Percentiles rank a stretch among this genome's conserved stretches.
These are phyloP conservation scores for Lachancea waltii DNA, from an alignment of 805 yeast species.

Conservation along the genomic window DNA sequence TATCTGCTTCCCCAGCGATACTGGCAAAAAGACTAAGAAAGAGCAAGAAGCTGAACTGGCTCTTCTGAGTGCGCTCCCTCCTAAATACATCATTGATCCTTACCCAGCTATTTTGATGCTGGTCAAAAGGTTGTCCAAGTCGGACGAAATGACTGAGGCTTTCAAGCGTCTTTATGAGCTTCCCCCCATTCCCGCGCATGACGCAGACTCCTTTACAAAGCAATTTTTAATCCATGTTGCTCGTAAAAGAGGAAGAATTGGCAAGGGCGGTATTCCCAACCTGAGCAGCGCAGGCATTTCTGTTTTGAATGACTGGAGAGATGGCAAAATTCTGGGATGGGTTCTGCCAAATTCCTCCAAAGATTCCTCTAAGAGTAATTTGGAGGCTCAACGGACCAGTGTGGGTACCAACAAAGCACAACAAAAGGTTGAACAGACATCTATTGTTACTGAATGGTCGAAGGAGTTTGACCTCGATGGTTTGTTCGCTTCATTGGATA, in stretches of 20 bases:
- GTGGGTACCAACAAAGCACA: constrained; percentile 36
- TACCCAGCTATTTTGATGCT: constrained; percentile 71
- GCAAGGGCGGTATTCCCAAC: constrained; percentile 91
- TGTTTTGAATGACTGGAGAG: constrained; percentile 92
- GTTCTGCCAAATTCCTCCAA: constrained; percentile 60
- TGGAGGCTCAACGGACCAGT: constrained; percentile 31
- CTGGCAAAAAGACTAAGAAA: constrained; percentile 43
- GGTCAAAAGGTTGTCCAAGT: constrained; percentile 67
- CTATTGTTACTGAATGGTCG: constrained; percentile 86
- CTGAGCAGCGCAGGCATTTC: constrained; percentile 75
- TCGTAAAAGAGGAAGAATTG: constrained; percentile 83
- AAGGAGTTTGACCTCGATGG: constrained; percentile 90
- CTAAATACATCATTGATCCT: constrained; percentile 80
- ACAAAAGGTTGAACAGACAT: constrained; percentile 51
- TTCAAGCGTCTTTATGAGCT: constrained; percentile 67
- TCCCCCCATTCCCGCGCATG: constrained; percentile 70
- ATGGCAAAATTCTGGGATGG: constrained; percentile 92
- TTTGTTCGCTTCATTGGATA: constrained; percentile 45
- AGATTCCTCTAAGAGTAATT: constrained; percentile 25
- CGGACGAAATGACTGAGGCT: constrained; percentile 68
- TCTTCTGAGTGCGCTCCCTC: constrained; percentile 81
- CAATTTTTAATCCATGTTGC: constrained; percentile 90
- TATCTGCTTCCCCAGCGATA: constrained; percentile 82
- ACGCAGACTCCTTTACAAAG: constrained; percentile 72
- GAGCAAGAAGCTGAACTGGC: constrained; percentile 87